A percentile compares a stretch with the other conserved stretches of the same genome.
These are phyloP conservation scores for Isatis lusitanica DNA, from an alignment of 441 rosid species.

Conservation along the genomic window DNA sequence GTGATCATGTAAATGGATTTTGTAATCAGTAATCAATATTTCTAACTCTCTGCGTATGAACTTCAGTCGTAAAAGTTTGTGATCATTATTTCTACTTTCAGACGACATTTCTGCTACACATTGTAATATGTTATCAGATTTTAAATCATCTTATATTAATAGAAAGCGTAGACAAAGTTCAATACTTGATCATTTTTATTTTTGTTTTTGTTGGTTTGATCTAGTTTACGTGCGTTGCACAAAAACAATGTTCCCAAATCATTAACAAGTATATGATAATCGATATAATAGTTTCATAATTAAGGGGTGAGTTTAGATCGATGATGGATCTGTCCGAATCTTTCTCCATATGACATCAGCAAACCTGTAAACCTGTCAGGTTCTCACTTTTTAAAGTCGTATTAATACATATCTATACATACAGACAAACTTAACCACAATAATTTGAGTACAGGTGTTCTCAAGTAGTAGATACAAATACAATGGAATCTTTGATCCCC, in stretches of 20 bases:
- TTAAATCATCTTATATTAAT: neutral
- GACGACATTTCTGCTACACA: too few relatives aligned
- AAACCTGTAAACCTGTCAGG: neutral
- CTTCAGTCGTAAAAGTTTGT: too few relatives aligned
- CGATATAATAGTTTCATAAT: neutral
- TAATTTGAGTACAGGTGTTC: neutral
- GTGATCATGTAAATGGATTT: too few relatives aligned
- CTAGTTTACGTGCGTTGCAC: conserved; percentile 33
- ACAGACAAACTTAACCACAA: too few relatives aligned
- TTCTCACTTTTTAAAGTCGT: conserved; percentile 6
- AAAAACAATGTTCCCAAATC: conserved; percentile 16
- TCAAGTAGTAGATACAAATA: neutral
- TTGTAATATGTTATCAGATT: neutral
- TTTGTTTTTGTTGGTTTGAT: neutral
- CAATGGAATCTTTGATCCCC: conserved; percentile 7
- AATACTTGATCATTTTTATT: neutral
- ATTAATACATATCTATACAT: too few relatives aligned
- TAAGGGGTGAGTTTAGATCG: conserved; percentile 13
- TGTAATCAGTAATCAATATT: too few relatives aligned
- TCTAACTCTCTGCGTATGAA: too few relatives aligned
- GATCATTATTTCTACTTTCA: too few relatives aligned
- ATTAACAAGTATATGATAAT: conserved; percentile 2
- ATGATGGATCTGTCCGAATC: conserved; percentile 32
- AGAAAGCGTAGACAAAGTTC: neutral
- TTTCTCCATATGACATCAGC: conserved; percentile 35